Base-by-base conservation (phyloP, 352 stramenopile species). In the Phytophthora pini region DNA sequence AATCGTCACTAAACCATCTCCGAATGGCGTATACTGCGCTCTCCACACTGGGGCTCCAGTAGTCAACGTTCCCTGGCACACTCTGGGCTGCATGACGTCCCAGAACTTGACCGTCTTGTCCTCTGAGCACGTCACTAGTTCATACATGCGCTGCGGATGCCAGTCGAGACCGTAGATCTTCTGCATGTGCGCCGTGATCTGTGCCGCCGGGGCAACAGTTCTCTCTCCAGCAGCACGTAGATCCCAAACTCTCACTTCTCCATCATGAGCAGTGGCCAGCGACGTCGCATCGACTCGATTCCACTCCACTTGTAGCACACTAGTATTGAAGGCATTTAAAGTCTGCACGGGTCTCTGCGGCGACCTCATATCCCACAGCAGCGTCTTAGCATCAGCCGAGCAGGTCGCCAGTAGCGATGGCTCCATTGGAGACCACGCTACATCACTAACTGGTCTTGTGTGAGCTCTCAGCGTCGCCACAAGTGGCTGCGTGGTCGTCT, bases 31-130 rank as follows among this genome's bases (percentile, higher is more conserved):
- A 71, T 92, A 95, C 46, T 77, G 74, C 26, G 83, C 86, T 44
- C 79, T 61, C 83, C 79, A 88, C 46, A 94, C 87, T 4, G 87
- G 84, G 0, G 82, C 82, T 3, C 72, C 68, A 3, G 79, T 95
- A 36, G 71, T 77, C 7, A 95, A 54, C 61, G 74, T 79, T 2
- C 84, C 87, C 29, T 92, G 84, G 44, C 76, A 88, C 32, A 82
- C 63, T 45, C 80, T 72, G 2, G 87, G 84, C 40, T 89, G 81
- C 41, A 69, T 76, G 3, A 92, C 72, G 61, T 93, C 77, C 87
- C 87, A 95, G 34, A 95, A 82, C 59, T 93, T 93, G 59, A 95
- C 85, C 3, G 76, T 92, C 70, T 91, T 90, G 65, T 94, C 87
- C 44, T 94, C 87, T 0, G 88, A 92, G 62, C 86, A 94, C 54